phyloP scores from a whole-genome alignment of 306 rosid genomes.

The Abrus precatorius region DNA sequence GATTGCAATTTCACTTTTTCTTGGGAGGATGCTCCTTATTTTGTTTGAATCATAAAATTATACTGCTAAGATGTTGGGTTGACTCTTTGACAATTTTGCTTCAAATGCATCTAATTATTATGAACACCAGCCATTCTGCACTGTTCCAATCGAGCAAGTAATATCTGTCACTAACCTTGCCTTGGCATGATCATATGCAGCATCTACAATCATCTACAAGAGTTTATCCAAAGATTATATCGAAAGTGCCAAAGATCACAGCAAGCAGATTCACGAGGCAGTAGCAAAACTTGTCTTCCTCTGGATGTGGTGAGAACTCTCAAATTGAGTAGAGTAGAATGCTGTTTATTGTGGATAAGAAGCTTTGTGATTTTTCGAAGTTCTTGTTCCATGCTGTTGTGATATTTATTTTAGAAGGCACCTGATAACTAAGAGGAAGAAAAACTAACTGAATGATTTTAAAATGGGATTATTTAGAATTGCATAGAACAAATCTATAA shows the following conservation, averaged over 20 bases:
- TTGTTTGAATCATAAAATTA: not conserved
- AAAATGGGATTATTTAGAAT: slow-evolving; percentile 23
- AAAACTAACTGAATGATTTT: slow-evolving; percentile 14
- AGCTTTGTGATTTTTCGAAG: not conserved
- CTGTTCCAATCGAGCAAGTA: not conserved
- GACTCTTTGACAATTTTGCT: slow-evolving; percentile 10
- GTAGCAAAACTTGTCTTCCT: slow-evolving; percentile 41
- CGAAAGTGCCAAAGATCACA: slow-evolving; percentile 57
- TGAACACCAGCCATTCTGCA: not conserved
- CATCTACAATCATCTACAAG: slow-evolving; percentile 85
- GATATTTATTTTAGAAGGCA: slow-evolving; percentile 32
- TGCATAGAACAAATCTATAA: slow-evolving; percentile 23
- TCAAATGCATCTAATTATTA: slow-evolving; percentile 29
- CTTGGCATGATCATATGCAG: slow-evolving; percentile 64
- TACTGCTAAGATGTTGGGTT: slow-evolving; percentile 18
- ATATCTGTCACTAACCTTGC: slow-evolving; percentile 40
- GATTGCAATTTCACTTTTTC: not conserved
- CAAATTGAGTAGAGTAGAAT: slow-evolving; percentile 9
- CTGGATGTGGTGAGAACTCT: slow-evolving; percentile 54
- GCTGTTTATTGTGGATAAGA: slow-evolving; percentile 30
- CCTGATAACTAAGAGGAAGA: not conserved
- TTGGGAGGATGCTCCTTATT: not conserved
- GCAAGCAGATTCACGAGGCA: slow-evolving; percentile 44
- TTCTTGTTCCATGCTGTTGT: slow-evolving; percentile 21
- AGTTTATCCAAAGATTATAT: slow-evolving; percentile 62